Evolutionary conservation across 331 rosid genomes (phyloP), one percentile per base, ranked within the genome.

Genomic region (Cydonia oblonga): DNA sequence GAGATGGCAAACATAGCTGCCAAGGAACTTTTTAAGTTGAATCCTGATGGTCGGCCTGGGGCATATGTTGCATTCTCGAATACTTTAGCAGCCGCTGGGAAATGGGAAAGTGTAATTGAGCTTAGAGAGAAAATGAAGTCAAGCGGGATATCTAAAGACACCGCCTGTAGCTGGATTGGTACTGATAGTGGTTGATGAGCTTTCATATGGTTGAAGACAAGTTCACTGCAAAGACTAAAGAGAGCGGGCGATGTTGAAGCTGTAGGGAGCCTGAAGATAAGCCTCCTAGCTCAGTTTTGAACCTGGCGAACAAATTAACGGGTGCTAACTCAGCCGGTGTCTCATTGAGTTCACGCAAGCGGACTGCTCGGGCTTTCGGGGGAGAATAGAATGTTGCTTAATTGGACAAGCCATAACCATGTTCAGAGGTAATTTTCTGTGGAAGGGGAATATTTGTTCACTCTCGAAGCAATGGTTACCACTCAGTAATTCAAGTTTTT

Each of bases 31-130:
- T 93, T 93, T 78, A 90, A 82, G 85, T 69, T 89, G 79, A 90
- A 87, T 58, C 81, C 85, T 6, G 30, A 78, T 57, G 78, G 75
- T 69, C 82, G 96, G 58, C 97, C 97, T 0, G 97, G 98, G 74
- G 98, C 97, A 49, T 93, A 87, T 81, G 85, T 91, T 77, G 85
- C 96, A 66, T 78, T 93, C 16, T 91, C 97, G 15, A 93, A 89
- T 82, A 86, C 96, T 73, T 85, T 89, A 76, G 97, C 98, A 29
- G 96, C 79, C 59, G 92, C 96, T 56, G 97, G 89, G 65, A 85
- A 89, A 80, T 93, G 98, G 98, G 95, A 90, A 57, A 73, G 82
- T 79, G 98, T 90, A 22, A 89, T 86, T 71, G 98, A 89, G 57
- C 85, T 93, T 64, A 89, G 98, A 75, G 92, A 93, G 79, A 61